phyloP scores from a whole-genome alignment of 164 flowering plant species.

The Brasenia schreberi region DNA sequence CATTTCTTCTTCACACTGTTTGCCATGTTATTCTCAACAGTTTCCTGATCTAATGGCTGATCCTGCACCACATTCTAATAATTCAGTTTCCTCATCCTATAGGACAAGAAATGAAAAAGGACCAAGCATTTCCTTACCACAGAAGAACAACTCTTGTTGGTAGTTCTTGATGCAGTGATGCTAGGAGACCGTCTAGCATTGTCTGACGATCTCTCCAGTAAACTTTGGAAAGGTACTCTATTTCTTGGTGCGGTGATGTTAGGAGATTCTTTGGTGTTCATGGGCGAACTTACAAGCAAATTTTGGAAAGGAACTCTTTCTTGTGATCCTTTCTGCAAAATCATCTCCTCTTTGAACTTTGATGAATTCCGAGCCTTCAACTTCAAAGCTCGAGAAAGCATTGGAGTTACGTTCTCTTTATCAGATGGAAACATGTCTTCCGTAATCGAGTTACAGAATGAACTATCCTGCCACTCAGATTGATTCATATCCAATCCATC shows the following conservation, averaged over 20 bases:
- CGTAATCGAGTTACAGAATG: constrained; percentile 16
- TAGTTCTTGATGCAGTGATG: constrained; percentile 14
- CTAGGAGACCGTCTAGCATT: constrained; percentile 13
- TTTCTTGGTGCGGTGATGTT: neutral
- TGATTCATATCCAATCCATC: constrained; percentile 10
- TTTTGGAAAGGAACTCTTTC: constrained; percentile 63
- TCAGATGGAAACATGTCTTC: constrained; percentile 19
- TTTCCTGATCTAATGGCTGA: constrained; percentile 9
- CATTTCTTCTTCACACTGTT: constrained; percentile 29
- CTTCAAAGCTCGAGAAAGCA: constrained; percentile 14
- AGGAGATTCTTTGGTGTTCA: constrained; percentile 15
- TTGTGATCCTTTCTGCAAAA: constrained; percentile 13
- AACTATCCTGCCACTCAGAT: constrained; percentile 7
- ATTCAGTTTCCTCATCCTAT: neutral
- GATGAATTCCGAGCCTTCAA: constrained; percentile 8
- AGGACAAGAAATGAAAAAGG: neutral
- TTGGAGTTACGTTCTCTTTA: constrained; percentile 46
- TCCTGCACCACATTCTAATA: constrained; percentile 16
- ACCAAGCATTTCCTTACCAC: constrained; percentile 17
- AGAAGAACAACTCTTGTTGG: constrained; percentile 10
- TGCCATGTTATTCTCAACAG: constrained; percentile 1
- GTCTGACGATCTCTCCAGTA: constrained; percentile 19
- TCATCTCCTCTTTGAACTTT: constrained; percentile 10
- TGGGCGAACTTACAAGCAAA: constrained; percentile 18
- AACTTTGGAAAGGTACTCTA: constrained; percentile 57